These are phyloP conservation scores for Umbilicaria muhlenbergii DNA, from an alignment of 495 filamentous ascomycete species.

Conservation along the genomic window DNA sequence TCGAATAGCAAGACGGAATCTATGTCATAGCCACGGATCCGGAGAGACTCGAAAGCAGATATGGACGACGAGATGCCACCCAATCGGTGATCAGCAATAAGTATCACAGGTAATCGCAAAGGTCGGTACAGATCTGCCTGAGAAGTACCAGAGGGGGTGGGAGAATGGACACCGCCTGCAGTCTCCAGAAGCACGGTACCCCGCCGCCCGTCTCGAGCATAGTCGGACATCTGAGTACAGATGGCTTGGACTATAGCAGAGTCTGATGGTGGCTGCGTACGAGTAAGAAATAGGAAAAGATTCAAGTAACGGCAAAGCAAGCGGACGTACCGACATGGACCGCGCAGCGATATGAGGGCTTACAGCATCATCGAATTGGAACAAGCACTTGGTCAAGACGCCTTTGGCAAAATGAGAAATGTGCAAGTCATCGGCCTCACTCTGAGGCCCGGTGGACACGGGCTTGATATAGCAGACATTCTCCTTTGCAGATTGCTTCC, in stretches of 20 bases:
- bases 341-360: conserved; percentile 59
- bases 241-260: conserved; percentile 30
- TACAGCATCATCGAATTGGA: conserved; percentile 53
- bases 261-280: conserved; percentile 27
- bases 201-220: conserved; percentile 21
- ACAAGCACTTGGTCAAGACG: conserved; percentile 42
- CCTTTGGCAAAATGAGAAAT: conserved; percentile 35
- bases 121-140: conserved; percentile 63
- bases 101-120: conserved; percentile 51
- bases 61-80: conserved; percentile 64
- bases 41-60: conserved; percentile 58
- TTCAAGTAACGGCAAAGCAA: not conserved
- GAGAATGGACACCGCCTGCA: conserved; percentile 62
- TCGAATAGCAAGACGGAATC: conserved; percentile 47
- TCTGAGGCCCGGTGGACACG: conserved; percentile 51
- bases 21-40: conserved; percentile 59
- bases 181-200: conserved; percentile 50
- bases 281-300: not conserved
- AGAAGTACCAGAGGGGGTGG: conserved; percentile 52
- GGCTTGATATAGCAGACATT: conserved; percentile 54
- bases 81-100: conserved; percentile 53
- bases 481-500: conserved; percentile 21
- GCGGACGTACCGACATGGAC: conserved; percentile 17
- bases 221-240: conserved; percentile 27
- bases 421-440: conserved; percentile 57